Evolutionary conservation across 768 basidiomycete genomes (phyloP).

Genomic region (Auricularia sp.): DNA sequence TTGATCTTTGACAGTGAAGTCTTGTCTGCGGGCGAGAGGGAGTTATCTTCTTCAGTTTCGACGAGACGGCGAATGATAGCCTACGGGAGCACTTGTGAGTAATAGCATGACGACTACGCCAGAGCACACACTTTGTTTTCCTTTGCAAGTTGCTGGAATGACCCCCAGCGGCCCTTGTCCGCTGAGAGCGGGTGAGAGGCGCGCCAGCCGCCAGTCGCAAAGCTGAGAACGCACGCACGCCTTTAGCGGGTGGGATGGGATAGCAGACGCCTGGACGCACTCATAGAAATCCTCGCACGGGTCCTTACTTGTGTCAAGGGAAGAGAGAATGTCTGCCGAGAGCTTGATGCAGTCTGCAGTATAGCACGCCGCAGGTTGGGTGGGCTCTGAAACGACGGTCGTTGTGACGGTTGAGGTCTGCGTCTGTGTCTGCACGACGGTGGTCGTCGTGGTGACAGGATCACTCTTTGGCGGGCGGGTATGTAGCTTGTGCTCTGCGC

Average conservation of each 20-base stretch:
- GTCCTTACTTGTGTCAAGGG: constrained; percentile 70
- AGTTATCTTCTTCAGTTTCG: constrained; percentile 10
- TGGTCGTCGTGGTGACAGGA: constrained; percentile 24
- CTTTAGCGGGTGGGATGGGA: constrained; percentile 2
- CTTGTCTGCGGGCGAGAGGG: constrained; percentile 32
- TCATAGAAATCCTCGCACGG: constrained; percentile 95
- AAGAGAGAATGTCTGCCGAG: constrained; percentile 71
- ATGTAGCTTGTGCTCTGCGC: constrained; percentile 69
- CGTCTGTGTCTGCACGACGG: constrained; percentile 24
- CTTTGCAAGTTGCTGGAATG: constrained; percentile 61
- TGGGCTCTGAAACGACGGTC: constrained; percentile 2
- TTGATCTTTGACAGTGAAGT: constrained; percentile 54
- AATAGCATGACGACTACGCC: background rate
- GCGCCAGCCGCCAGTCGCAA: constrained; percentile 79
- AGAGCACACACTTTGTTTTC: constrained; percentile 53
- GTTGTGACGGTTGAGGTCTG: constrained; percentile 23
- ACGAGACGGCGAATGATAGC: constrained; percentile 25
- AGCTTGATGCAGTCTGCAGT: constrained; percentile 72
- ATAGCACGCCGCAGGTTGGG: constrained; percentile 52
- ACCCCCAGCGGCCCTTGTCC: constrained; percentile 63
- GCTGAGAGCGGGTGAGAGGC: constrained; percentile 74
- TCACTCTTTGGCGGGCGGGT: background rate
- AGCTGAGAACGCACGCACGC: constrained; percentile 3
- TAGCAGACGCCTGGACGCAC: constrained; percentile 37
- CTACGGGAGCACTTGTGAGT: background rate